phyloP scores from a whole-genome alignment of 495 filamentous ascomycete genomes.

The Cetradonia linearis region DNA sequence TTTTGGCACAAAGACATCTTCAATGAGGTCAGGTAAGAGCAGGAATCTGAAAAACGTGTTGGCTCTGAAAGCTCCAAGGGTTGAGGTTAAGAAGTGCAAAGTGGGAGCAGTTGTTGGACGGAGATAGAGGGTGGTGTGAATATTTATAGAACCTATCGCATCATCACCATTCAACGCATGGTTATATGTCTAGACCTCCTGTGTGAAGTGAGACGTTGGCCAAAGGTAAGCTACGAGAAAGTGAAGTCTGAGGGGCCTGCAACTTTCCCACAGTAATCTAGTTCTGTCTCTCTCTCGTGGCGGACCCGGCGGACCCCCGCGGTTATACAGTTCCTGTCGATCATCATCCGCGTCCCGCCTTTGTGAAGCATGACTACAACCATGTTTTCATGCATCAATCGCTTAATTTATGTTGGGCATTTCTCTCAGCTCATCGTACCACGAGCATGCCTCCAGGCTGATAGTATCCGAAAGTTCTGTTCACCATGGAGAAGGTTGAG shows the following conservation, averaged over 20 bases:
- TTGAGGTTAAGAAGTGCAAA: not conserved
- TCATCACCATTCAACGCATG: not conserved
- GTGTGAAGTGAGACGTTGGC: not conserved
- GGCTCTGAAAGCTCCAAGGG: not conserved
- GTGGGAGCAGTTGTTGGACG: not conserved
- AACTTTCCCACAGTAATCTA: not conserved
- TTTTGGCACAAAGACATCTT: conserved; percentile 82
- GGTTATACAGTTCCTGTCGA: conserved; percentile 12
- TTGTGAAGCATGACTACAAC: not conserved
- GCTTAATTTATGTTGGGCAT: not conserved
- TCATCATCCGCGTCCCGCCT: conserved; percentile 7
- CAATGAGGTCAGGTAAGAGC: not conserved
- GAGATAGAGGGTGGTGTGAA: not conserved
- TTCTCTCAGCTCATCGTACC: not conserved
- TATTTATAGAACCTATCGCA: conserved; percentile 6
- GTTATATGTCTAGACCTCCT: not conserved
- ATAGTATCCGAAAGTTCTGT: not conserved
- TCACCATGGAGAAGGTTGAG: conserved; percentile 25
- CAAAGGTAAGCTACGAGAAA: not conserved
- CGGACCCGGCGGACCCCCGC: not conserved
- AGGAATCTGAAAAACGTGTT: not conserved
- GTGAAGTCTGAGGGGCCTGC: not conserved
- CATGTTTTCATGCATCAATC: not conserved
- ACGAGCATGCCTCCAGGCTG: not conserved
- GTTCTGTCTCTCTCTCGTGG: not conserved